Percentiles rank a stretch among this genome's conserved stretches.
phyloP scores from a whole-genome alignment of 768 basidiomycete species.

The Leccinum rimulosum region DNA sequence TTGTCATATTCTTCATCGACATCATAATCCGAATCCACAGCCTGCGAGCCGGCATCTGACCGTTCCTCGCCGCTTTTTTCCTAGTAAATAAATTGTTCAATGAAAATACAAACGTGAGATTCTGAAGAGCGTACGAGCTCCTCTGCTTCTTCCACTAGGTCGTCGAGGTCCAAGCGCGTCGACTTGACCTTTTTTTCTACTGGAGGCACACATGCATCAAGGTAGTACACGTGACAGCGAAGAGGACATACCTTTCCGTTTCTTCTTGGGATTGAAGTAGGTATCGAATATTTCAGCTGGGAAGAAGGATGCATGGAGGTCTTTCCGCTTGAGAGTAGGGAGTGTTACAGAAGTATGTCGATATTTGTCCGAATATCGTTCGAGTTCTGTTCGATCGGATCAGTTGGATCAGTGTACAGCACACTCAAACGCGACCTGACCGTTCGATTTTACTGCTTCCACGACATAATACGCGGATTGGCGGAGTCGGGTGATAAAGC shows the following conservation, averaged over 20 bases:
- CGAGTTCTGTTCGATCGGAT: constrained; percentile 49
- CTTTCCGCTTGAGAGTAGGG: constrained; percentile 65
- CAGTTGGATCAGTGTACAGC: not conserved
- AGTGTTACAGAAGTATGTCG: constrained; percentile 57
- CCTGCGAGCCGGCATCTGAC: constrained; percentile 67
- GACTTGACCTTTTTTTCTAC: constrained; percentile 35
- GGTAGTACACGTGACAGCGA: not conserved
- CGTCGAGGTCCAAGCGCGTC: constrained; percentile 60
- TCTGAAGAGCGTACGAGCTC: constrained; percentile 41
- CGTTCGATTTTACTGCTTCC: constrained; percentile 66
- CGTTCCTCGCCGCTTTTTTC: constrained; percentile 71
- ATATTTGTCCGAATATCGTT: constrained; percentile 85
- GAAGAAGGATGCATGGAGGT: constrained; percentile 75
- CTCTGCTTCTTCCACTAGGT: constrained; percentile 63
- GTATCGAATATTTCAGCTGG: constrained; percentile 72
- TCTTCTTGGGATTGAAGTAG: constrained; percentile 76
- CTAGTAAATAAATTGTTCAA: constrained; percentile 28
- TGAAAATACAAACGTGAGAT: not conserved
- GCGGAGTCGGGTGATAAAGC: constrained; percentile 61
- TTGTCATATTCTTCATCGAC: constrained; percentile 91
- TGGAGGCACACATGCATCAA: constrained; percentile 1
- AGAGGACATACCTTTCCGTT: constrained; percentile 42
- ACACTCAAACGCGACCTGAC: constrained; percentile 26
- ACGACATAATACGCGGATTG: constrained; percentile 74
- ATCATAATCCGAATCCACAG: constrained; percentile 71